Evolutionary conservation across 2,329 filamentous ascomycete genomes (phyloP).

Genomic region (Acrocalymma vagum): DNA sequence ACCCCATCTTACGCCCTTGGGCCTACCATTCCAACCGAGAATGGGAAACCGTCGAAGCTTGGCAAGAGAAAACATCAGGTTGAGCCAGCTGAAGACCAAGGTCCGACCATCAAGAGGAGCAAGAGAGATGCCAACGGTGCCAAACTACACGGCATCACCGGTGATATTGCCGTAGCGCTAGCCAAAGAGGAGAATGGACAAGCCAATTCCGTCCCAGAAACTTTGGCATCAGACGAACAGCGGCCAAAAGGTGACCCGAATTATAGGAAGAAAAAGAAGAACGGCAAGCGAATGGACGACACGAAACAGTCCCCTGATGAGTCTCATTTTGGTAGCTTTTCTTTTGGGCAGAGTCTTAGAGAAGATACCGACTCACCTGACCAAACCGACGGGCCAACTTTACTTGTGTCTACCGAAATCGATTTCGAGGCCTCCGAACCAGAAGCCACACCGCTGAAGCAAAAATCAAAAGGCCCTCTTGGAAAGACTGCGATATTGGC

Average conservation of each 20-base stretch:
- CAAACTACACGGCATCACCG: slow-evolving; percentile 6
- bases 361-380: no score
- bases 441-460: slow-evolving; percentile 27
- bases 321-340: no score
- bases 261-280: slow-evolving; percentile 44
- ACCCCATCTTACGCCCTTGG: slow-evolving; percentile 10
- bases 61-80: slow-evolving; percentile 47
- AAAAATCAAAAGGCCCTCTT: slow-evolving; percentile 16
- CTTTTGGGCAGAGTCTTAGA: no score
- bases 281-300: slow-evolving; percentile 24
- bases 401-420: slow-evolving; percentile 42
- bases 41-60: slow-evolving; percentile 38
- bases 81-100: slow-evolving; percentile 32
- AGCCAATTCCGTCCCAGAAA: slow-evolving; percentile 9
- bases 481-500: no score
- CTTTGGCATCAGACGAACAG: slow-evolving; percentile 15
- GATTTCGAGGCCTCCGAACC: slow-evolving; percentile 17
- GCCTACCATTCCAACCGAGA: slow-evolving; percentile 27
- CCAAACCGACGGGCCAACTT: slow-evolving; percentile 22
- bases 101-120: slow-evolving; percentile 35
- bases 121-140: slow-evolving; percentile 19
- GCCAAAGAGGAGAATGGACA: slow-evolving; percentile 16
- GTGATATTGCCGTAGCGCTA: slow-evolving; percentile 1
- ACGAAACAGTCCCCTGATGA: no score
- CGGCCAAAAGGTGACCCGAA: slow-evolving; percentile 43